These are phyloP conservation scores for Ascoidea rubescens DNA, from an alignment of 805 yeast genomes.

Conservation along the genomic window DNA sequence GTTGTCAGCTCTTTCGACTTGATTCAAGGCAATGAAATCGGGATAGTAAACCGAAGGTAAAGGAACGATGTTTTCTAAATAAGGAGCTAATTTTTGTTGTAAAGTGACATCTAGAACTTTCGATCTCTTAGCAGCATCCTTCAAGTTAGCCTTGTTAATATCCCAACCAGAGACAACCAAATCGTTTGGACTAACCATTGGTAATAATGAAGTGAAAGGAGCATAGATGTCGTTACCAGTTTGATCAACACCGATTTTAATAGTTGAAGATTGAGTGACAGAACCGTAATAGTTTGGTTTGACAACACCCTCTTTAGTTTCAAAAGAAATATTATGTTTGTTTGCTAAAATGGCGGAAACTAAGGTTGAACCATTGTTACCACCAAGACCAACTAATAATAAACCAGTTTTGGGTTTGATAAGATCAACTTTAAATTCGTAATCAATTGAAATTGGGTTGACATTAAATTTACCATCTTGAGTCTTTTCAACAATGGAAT, in stretches of 20 bases:
- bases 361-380: constrained; percentile 90
- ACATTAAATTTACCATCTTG: constrained; percentile 16
- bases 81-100: constrained; percentile 58
- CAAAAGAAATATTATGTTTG: constrained; percentile 62
- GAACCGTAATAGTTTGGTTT: constrained; percentile 83
- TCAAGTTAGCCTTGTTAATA: constrained; percentile 57
- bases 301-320: constrained; percentile 66
- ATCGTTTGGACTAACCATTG: constrained; percentile 83
- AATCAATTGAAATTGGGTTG: constrained; percentile 57
- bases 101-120: constrained; percentile 77
- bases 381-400: constrained; percentile 88
- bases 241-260: constrained; percentile 77
- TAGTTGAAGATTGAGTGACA: constrained; percentile 84
- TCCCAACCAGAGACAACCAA: constrained; percentile 93
- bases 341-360: constrained; percentile 79
- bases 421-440: constrained; percentile 77
- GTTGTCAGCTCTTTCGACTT: constrained; percentile 83
- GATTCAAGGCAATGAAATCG: constrained; percentile 92
- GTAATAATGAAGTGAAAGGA: constrained; percentile 81
- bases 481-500: constrained; percentile 23
- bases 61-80: constrained; percentile 51
- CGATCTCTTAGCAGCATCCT: constrained; percentile 72
- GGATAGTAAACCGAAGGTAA: constrained; percentile 86
- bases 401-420: constrained; percentile 77
- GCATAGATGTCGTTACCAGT: constrained; percentile 80